These are phyloP conservation scores for Wickerhamomyces ciferrii DNA, from an alignment of 805 yeast genomes.

Conservation along the genomic window DNA sequence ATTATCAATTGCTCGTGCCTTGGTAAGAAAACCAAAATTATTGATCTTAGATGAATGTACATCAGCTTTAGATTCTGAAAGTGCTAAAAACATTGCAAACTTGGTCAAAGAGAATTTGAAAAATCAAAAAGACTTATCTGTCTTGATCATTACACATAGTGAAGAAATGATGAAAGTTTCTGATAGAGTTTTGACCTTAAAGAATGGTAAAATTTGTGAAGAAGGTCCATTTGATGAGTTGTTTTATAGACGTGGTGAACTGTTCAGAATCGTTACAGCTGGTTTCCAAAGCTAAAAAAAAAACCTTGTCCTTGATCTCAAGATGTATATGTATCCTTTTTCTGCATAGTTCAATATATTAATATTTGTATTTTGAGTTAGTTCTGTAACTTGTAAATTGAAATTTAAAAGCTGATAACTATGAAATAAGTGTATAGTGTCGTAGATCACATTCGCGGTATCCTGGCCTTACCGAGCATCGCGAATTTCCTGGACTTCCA, in stretches of 20 bases:
- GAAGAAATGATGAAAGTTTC: slow-evolving; percentile 58
- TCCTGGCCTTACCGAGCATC: no score
- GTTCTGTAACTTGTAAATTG: no score
- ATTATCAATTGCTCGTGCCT: slow-evolving; percentile 76
- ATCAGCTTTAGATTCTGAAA: slow-evolving; percentile 73
- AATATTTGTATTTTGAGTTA: no score
- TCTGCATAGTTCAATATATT: no score
- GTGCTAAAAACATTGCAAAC: slow-evolving; percentile 42
- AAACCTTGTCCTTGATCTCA: no score
- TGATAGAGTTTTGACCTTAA: slow-evolving; percentile 42
- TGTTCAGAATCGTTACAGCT: slow-evolving; percentile 23
- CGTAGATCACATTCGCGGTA: no score
- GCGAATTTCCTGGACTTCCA: not conserved
- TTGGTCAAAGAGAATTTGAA: slow-evolving; percentile 36
- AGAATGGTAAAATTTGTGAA: slow-evolving; percentile 43
- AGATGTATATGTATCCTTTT: no score
- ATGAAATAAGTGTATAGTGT: no score
- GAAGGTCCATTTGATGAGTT: slow-evolving; percentile 33
- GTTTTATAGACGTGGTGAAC: slow-evolving; percentile 21
- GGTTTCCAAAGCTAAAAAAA: slow-evolving; percentile 7
- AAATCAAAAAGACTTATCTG: slow-evolving; percentile 34
- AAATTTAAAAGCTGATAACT: no score
- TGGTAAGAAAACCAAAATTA: slow-evolving; percentile 58
- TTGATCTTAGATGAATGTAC: slow-evolving; percentile 83
- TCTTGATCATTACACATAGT: slow-evolving; percentile 72